Base-by-base conservation (phyloP, 2,329 filamentous ascomycete genomes). In the Hypoxylon sp. region DNA sequence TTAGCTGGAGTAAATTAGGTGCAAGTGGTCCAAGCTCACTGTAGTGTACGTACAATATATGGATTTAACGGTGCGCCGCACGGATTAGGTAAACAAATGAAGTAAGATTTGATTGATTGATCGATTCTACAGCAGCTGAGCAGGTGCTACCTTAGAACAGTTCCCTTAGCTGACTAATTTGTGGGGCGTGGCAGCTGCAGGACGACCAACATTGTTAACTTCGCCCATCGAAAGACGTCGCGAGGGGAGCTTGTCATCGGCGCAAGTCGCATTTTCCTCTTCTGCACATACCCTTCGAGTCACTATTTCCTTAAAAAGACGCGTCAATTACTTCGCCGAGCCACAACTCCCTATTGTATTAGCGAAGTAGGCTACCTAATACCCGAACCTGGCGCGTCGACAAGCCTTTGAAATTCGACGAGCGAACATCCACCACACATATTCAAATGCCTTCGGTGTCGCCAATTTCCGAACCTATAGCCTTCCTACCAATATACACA, bases 391-490 rank as follows among this genome's bases (percentile, higher is more conserved):
- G 25, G 70, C 70, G 70, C 70, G 70, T 69, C 53, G 45, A 30
- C 25, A 21, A 48, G 19, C 48, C 43, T 48, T 52, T 32, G 41
- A 60, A 60, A 17, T 43, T 60, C 21, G 21, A 21, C 51, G n/a
- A 49, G 60, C 32, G 36, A 58, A 63, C 53, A 36, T 60, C 45
- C 62, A 58, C 61, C 50, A 50, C 60, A 62, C 57, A 69, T 43
- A 65, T 51, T 63, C 67, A 70, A 67, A 71, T 75, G 67, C 58
- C 68, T 71, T 64, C 61, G 60, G 70, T 64, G 57, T 70, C 67
- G 53, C 67, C 49, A 48, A 60, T 36, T 41, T 62, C 51, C 46
- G 41, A 55, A 17, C 19, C 10, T 10, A 50, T 28, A 48, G 21
- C 50, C 21, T 50, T 32, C 52, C 9, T 45, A 19, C 19, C 21